These are phyloP conservation scores for Puccinellia tenuiflora DNA, from an alignment of 176 grass and related monocot genomes.

Conservation along the genomic window DNA sequence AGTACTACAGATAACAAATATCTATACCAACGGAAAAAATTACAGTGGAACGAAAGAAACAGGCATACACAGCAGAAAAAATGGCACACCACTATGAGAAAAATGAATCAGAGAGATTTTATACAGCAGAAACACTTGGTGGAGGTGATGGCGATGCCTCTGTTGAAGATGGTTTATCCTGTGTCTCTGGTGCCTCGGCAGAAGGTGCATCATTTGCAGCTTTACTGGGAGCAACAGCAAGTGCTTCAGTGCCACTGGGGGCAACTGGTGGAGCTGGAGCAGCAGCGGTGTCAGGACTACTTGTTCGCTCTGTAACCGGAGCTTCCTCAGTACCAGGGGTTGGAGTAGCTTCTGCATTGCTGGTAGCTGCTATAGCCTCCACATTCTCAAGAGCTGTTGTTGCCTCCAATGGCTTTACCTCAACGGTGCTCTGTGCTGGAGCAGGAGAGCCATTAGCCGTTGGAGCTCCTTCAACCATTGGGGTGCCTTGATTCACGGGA, in stretches of 20 bases:
- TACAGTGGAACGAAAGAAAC: constrained; percentile 19
- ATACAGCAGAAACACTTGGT: constrained; percentile 25
- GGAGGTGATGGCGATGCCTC: constrained; percentile 11
- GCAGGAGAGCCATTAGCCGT: constrained; percentile 20
- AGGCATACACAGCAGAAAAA: constrained; percentile 16
- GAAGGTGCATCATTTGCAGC: background rate
- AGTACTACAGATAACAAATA: background rate
- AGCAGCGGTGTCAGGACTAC: constrained; percentile 11
- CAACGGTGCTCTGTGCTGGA: background rate
- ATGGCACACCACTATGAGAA: constrained; percentile 34
- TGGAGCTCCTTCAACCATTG: constrained; percentile 1
- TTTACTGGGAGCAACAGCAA: constrained; percentile 7
- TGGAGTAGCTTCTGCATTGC: constrained; percentile 17
- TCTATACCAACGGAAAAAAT: constrained; percentile 22
- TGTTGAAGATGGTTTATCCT: constrained; percentile 24
- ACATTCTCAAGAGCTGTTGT: background rate
- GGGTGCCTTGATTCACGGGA: background rate
- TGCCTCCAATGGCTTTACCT: constrained; percentile 38
- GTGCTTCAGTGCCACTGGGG: background rate
- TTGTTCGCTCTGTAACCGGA: constrained; percentile 7
- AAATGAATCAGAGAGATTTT: constrained; percentile 19
- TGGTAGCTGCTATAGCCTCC: constrained; percentile 14
- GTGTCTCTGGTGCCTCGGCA: background rate
- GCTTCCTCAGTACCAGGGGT: constrained; percentile 5
- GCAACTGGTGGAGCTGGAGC: constrained; percentile 9